Conservation (phyloP, 805 yeast species). For the Candida mattraensis region DNA sequence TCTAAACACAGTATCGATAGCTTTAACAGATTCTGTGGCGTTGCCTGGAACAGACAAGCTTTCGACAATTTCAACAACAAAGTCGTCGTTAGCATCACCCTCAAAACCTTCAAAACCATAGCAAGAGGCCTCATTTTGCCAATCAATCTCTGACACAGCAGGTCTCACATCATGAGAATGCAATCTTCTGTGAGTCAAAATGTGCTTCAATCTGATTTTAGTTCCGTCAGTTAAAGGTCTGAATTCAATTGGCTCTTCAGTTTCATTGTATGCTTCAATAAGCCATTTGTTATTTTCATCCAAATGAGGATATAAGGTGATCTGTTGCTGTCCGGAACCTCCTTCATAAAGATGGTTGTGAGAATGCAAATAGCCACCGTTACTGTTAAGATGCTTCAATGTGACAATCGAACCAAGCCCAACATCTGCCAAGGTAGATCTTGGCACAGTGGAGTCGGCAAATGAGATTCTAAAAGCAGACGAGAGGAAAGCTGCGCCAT, state of each 20-base stretch:
- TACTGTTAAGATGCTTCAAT: slow-evolving; percentile 65
- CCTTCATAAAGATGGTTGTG: slow-evolving; percentile 69
- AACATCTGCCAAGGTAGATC: slow-evolving; percentile 58
- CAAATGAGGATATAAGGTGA: slow-evolving; percentile 76
- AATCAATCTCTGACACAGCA: slow-evolving; percentile 72
- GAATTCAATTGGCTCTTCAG: slow-evolving; percentile 56
- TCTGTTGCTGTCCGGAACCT: slow-evolving; percentile 83
- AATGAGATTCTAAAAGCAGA: slow-evolving; percentile 70
- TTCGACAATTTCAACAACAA: slow-evolving; percentile 69
- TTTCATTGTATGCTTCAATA: slow-evolving; percentile 63
- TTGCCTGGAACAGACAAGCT: slow-evolving; percentile 47
- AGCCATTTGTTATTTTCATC: slow-evolving; percentile 75
- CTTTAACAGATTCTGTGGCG: slow-evolving; percentile 57
- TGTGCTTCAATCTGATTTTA: slow-evolving; percentile 67
- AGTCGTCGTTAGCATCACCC: slow-evolving; percentile 86
- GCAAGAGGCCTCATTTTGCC: slow-evolving; percentile 81
- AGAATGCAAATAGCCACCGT: slow-evolving; percentile 84
- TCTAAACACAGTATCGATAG: slow-evolving; percentile 70
- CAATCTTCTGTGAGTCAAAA: slow-evolving; percentile 58
- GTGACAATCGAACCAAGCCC: slow-evolving; percentile 71
- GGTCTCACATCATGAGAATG: slow-evolving; percentile 85
- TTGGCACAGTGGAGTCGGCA: slow-evolving; percentile 60
- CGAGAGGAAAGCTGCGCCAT: slow-evolving; percentile 70
- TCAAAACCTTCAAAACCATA: slow-evolving; percentile 75
- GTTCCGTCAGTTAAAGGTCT: slow-evolving; percentile 66